Evolutionary conservation across 1,139 yeast genomes (phyloP).

Genomic region (Kazachstania sp.): DNA sequence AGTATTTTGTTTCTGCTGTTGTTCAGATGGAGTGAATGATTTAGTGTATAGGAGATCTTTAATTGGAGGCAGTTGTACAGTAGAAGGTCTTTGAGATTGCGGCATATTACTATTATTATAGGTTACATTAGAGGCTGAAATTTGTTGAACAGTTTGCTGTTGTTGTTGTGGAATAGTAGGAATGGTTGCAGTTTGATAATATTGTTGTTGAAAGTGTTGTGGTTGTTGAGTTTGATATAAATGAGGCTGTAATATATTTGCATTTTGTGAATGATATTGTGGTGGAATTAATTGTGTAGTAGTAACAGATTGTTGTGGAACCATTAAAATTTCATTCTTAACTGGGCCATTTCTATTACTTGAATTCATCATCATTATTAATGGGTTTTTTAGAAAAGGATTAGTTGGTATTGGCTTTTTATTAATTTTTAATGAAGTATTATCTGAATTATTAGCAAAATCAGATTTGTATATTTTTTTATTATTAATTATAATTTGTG

Average conservation of each 20-base stretch:
- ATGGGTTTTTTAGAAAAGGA: too few species aligned
- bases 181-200: neutral
- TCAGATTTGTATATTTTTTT: neutral
- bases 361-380: neutral
- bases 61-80: neutral
- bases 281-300: neutral
- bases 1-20: neutral
- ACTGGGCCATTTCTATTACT: neutral
- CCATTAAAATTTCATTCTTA: neutral
- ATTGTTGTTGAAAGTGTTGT: neutral
- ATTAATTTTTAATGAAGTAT: neutral
- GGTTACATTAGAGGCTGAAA: neutral
- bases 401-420: too few species aligned
- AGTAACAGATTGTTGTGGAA: neutral
- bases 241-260: neutral
- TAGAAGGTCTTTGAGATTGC: neutral
- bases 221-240: neutral
- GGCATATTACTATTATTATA: neutral
- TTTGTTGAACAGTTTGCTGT: neutral
- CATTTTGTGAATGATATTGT: neutral
- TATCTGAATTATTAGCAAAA: neutral
- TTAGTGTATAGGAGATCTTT: neutral
- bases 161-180: neutral
- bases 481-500: neutral
- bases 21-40: neutral